Base-by-base conservation (phyloP, 148 eudicot species). In the Silene uniflora region DNA sequence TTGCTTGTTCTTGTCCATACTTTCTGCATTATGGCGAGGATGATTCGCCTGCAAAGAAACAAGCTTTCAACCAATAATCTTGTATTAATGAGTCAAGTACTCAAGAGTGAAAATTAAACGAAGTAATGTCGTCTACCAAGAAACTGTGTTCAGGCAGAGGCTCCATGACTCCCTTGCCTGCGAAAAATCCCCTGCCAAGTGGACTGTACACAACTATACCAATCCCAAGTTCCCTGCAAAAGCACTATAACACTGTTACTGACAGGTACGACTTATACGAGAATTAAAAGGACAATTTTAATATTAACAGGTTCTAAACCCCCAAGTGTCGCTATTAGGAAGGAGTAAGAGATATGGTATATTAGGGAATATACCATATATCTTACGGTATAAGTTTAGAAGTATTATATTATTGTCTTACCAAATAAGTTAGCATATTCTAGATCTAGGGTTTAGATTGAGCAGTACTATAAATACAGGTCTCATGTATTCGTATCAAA, bases 161-260 rank as follows among this genome's bases (percentile, higher is more conserved):
- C 42, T 81, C 84, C 54, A 65, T 69, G 42, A 84, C 72, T 17
- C 79, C 83, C 63, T 78, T 80, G n/a, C 86, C 86, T 47, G 77
- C 84, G 2, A 81, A 76, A 77, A 81, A 77, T 29, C 84, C 84
- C n/a, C 77, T 62, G 13, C 84, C 84, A 14, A 81, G 84, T 10
- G 84, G 84, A 67, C 77, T 47, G 77, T 77, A 77, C 21, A 64
- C 61, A 24, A 81, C 78, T 61, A 81, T 69, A 73, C 84, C 78
- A 21, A 81, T 77, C n/a, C 78, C 81, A n/a, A 81, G 80, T 74
- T 77, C 82, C 42, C 81, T 82, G 71, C 2, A 60, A 60, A 65
- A 54, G 17, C 24, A 27, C 25, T 35, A 32, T 1, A 55, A 66
- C 7, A 25, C 32, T 13, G 18, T 62, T 23, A 62, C 0, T 24